Evolutionary conservation across 441 rosid species (phyloP).

Genomic region (California macrophylla): DNA sequence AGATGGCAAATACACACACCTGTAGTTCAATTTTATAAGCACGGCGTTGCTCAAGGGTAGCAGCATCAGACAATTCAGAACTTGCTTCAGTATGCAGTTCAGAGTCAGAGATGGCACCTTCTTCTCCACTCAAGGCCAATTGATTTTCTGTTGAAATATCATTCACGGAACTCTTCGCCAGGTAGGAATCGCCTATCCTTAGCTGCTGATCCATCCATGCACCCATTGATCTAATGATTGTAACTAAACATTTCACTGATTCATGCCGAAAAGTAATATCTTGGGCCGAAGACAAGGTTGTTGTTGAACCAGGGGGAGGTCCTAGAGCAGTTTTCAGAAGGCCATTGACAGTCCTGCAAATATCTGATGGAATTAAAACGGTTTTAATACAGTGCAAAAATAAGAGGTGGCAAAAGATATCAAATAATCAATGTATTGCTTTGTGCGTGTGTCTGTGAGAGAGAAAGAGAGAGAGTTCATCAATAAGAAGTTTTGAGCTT

Average conservation of each 20-base stretch:
- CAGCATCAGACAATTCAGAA: slow-evolving; percentile 70
- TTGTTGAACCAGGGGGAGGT: slow-evolving; percentile 85
- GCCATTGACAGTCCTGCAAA: slow-evolving; percentile 98
- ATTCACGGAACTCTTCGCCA: slow-evolving; percentile 34
- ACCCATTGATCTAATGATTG: slow-evolving; percentile 84
- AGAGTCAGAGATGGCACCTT: slow-evolving; percentile 44
- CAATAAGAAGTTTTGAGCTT: no score
- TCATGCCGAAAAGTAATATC: slow-evolving; percentile 85
- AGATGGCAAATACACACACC: slow-evolving; percentile 33
- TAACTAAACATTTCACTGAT: slow-evolving; percentile 90
- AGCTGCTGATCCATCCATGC: slow-evolving; percentile 87
- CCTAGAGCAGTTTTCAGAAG: slow-evolving; percentile 94
- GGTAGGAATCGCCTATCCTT: slow-evolving; percentile 47
- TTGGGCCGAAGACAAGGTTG: slow-evolving; percentile 74
- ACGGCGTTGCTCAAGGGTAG: slow-evolving; percentile 83
- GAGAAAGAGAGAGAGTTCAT: no score
- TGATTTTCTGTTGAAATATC: slow-evolving; percentile 47
- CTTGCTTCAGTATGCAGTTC: slow-evolving; percentile 53
- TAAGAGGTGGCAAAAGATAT: slow-evolving; percentile 1
- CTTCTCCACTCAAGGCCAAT: slow-evolving; percentile 48
- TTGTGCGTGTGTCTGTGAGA: neutral
- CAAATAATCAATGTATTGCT: neutral
- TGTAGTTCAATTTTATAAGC: slow-evolving; percentile 90
- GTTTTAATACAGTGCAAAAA: slow-evolving; percentile 48
- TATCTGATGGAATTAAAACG: slow-evolving; percentile 90